Percentiles rank a stretch among this genome's conserved stretches.
Evolutionary conservation across 345 rosid genomes (phyloP).

Genomic region (Citrus medica): DNA sequence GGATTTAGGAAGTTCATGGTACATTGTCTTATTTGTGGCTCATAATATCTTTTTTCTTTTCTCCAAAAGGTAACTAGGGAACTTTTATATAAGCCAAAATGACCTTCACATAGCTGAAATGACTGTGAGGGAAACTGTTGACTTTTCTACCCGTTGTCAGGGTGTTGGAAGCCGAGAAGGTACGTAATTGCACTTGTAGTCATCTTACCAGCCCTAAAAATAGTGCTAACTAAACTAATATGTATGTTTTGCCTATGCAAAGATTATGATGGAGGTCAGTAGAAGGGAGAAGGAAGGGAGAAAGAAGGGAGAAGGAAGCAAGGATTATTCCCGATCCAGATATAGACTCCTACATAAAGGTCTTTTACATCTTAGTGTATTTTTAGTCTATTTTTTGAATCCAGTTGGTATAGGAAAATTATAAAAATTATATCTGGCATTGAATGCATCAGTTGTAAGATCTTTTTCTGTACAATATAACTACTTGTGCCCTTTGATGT

Average conservation of each 20-base stretch:
- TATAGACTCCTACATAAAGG: constrained; percentile 21
- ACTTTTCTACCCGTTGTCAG: constrained; percentile 55
- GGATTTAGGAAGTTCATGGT: too few species aligned
- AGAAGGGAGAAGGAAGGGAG: constrained; percentile 18
- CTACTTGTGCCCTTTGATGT: neutral
- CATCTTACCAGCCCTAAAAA: neutral
- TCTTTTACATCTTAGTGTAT: neutral
- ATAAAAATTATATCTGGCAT: neutral
- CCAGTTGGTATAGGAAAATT: neutral
- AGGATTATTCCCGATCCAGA: constrained; percentile 20
- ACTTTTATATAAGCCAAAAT: constrained; percentile 46
- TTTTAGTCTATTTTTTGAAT: neutral
- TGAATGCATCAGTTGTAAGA: neutral
- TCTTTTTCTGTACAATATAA: neutral
- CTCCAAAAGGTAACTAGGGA: constrained; percentile 15
- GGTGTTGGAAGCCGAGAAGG: constrained; percentile 50
- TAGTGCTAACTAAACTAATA: neutral
- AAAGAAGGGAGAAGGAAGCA: constrained; percentile 17
- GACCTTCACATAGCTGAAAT: constrained; percentile 52
- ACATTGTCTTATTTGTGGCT: neutral
- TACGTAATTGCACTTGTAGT: neutral
- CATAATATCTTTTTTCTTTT: neutral
- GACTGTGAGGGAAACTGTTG: constrained; percentile 63
- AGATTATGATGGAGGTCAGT: constrained; percentile 16
- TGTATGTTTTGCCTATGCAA: neutral